Evolutionary conservation across 768 basidiomycete species (phyloP), one percentile per base, ranked within the genome.

Genomic region (Pisolithus orientalis): DNA sequence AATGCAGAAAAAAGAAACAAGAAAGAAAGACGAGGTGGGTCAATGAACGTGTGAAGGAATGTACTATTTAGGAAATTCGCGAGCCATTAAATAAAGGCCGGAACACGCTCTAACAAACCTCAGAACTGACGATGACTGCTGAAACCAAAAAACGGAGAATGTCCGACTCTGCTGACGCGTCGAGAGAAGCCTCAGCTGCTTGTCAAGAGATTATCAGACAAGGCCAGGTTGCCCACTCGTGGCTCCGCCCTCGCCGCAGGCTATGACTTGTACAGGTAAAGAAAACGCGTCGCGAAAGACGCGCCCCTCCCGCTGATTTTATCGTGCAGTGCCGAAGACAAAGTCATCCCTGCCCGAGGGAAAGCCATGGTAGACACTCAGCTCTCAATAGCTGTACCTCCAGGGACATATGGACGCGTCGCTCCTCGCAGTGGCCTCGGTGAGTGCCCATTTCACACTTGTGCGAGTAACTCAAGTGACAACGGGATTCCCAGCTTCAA

Each of bases 341-440:
- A 90, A 64, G 68, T 75, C 7, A 80, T 98, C 16, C 92, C 94
- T 11, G 92, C 94, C 1, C 84, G 76, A 49, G 95, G 94, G 49
- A 96, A 95, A 68, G 95, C 93, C 5, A 73, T 98, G 37, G 70
- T 99, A 38, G 87, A 94, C 65, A 93, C 92, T 14, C 91, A 94
- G 57, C 74, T 98, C 49, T 94, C 93, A 25, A 85, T 99, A 54
- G 94, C 94, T 21, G 91, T 99, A 2, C 96, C 96, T 0, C 72
- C 74, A 40, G 96, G 94, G 3, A 94, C 93, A 4, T 98, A 99
- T 64, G 96, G 95, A 57, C 91, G 96, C 50, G 86, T 99, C 53
- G 96, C 96, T 2, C 96, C 96, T 17, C 82, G 95, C 24, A 92
- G 88, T 66, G 96, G 96, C 17, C 83, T 98, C 27, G 95, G 95